phyloP scores from a whole-genome alignment of 257 asterid species.

The Capsicum baccatum region DNA sequence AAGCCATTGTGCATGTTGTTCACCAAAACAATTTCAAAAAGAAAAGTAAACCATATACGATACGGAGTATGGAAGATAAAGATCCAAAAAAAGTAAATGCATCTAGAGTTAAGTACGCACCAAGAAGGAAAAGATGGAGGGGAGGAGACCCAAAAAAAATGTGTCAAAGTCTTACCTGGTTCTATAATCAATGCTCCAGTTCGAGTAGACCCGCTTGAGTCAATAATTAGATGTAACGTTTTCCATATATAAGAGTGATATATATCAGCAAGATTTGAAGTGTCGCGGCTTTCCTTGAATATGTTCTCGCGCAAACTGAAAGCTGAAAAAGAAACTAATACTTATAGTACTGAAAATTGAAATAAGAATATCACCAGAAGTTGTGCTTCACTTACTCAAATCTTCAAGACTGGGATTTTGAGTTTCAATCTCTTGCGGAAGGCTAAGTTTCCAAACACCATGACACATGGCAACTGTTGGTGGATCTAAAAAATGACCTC shows the following conservation, averaged over 20 bases:
- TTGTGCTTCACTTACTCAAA: conserved; percentile 57
- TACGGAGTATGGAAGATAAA: conserved; percentile 9
- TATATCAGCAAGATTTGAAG: conserved; percentile 58
- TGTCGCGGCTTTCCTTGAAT: conserved; percentile 69
- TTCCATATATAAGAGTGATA: conserved; percentile 59
- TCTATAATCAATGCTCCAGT: conserved; percentile 89
- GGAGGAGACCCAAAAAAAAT: conserved; percentile 4
- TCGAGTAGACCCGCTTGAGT: conserved; percentile 44
- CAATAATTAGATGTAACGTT: conserved; percentile 49
- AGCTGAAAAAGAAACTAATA: conserved; percentile 52
- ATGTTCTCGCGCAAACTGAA: conserved; percentile 72
- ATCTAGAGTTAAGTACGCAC: background rate
- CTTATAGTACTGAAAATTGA: conserved; percentile 21
- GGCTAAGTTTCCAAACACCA: conserved; percentile 75
- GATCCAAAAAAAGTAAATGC: background rate
- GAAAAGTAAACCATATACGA: background rate
- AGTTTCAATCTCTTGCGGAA: conserved; percentile 66
- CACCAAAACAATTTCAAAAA: background rate
- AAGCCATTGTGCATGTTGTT: background rate
- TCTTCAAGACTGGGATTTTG: conserved; percentile 45
- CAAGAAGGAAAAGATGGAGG: conserved; percentile 14
- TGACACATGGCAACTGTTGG: conserved; percentile 73
- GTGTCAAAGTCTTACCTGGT: conserved; percentile 64
- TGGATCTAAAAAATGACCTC: conserved; percentile 91
- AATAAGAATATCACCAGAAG: conserved; percentile 25